Conservation (phyloP, 176 grass and related monocot genomes). For the Dactylis glomerata region DNA sequence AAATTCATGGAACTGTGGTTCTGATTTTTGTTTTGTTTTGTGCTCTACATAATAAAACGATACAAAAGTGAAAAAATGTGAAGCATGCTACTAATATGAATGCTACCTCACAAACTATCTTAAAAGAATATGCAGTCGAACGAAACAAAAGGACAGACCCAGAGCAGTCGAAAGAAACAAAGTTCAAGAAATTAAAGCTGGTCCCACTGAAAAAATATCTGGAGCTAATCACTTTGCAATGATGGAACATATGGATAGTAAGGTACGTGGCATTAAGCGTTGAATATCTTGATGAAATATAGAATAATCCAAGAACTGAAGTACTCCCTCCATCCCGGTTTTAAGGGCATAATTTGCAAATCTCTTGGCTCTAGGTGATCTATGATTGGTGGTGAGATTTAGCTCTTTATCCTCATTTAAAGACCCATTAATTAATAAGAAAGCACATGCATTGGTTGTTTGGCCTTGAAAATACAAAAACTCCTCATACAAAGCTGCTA, state of each 20-base stretch:
- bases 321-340: too few species aligned
- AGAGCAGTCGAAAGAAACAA: background rate
- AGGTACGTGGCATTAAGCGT: background rate
- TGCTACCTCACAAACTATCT: background rate
- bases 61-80: background rate
- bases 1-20: background rate
- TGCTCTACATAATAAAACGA: background rate
- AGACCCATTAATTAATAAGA: too few species aligned
- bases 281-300: background rate
- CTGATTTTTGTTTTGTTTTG: background rate
- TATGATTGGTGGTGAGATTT: too few species aligned
- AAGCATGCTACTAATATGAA: background rate
- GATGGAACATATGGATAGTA: background rate
- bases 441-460: too few species aligned
- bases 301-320: background rate
- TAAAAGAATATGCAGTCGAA: background rate
- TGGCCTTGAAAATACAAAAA: too few species aligned
- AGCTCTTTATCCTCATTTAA: too few species aligned
- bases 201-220: background rate
- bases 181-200: conserved; percentile 5
- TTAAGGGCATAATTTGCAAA: too few species aligned
- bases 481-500: too few species aligned
- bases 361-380: too few species aligned
- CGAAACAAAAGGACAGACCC: too few species aligned
- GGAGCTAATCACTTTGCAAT: background rate